Evolutionary conservation across 495 filamentous ascomycete species (phyloP).

Genomic region (Podospora fimiseda): DNA sequence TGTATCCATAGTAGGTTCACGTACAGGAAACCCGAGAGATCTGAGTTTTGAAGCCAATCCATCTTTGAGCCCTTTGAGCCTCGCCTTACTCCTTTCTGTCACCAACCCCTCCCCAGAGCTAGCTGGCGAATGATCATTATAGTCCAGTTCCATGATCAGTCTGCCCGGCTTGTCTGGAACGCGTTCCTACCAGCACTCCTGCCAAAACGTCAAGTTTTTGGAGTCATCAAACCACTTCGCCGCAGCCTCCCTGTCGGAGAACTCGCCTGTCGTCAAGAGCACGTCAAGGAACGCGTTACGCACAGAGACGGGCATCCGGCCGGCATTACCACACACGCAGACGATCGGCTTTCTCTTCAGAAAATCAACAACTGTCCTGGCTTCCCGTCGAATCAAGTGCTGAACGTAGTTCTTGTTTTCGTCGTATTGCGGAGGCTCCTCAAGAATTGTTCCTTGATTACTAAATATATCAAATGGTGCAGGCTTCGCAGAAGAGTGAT

Average conservation of each 20-base stretch:
- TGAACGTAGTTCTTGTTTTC: conserved; percentile 79
- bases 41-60: too few relatives aligned
- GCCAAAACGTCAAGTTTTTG: conserved; percentile 30
- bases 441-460: background rate
- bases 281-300: conserved; percentile 71
- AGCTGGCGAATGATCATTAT: too few relatives aligned
- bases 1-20: too few relatives aligned
- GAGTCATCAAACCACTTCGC: conserved; percentile 22
- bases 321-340: conserved; percentile 78
- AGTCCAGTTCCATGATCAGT: too few relatives aligned
- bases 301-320: conserved; percentile 84
- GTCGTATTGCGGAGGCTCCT: conserved; percentile 20
- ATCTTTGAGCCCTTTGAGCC: too few relatives aligned
- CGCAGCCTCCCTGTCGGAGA: conserved; percentile 21
- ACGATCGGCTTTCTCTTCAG: conserved; percentile 37
- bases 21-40: too few relatives aligned
- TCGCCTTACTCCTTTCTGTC: too few relatives aligned
- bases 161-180: too few relatives aligned
- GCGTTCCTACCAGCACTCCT: conserved; percentile 41
- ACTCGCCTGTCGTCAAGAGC: conserved; percentile 37
- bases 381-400: conserved; percentile 63
- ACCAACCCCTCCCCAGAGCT: too few relatives aligned
- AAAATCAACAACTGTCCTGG: conserved; percentile 49
- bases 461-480: background rate
- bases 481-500: conserved; percentile 17